Base-by-base conservation (phyloP, 805 yeast species). In the Candida corydali region DNA sequence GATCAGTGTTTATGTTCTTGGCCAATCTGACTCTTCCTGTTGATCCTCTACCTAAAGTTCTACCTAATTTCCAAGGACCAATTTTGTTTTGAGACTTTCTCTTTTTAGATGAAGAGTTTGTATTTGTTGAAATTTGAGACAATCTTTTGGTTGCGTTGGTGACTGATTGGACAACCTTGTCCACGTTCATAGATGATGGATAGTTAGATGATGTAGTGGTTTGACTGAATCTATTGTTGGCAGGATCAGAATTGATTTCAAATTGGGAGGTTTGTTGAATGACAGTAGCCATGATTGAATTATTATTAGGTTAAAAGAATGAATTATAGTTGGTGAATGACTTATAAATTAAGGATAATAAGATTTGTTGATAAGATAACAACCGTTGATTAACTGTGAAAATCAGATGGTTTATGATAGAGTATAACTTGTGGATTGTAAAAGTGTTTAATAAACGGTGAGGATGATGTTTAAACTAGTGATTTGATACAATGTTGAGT, bases 51-150 rank as follows among this genome's bases (percentile, higher is more conserved):
- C 98, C 98, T 35, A 93, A 67, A 2, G 98, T 93, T 47, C 91
- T 75, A 19, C 98, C 98, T 25, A 93, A 68, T 55, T 87, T 85
- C 98, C 98, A 93, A 2, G 98, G 97, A 2, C 98, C 98, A 30
- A 93, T 80, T 47, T 78, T 72, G 45, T 74, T 73, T 48, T 73
- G 78, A 40, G 47, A 47, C 40, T 64, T 58, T 31, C 70, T 68
- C 59, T 51, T 75, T 57, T 64, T 61, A 37, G 56, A 56, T 10
- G 62, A 66, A 47, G 54, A 62, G 42, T 57, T 61, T 16, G 73
- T 67, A 42, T 57, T 59, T 35, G 75, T 66, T 28, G 72, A 53
- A 50, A 70, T 54, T 50, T 73, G 79, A 8, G 78, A 73, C 29
- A 73, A 57, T 34, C 80, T 53, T 43, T 73, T 72, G 28, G 72